phyloP scores from a whole-genome alignment of 176 grass and related monocot genomes.

The Triticum timopheevii region DNA sequence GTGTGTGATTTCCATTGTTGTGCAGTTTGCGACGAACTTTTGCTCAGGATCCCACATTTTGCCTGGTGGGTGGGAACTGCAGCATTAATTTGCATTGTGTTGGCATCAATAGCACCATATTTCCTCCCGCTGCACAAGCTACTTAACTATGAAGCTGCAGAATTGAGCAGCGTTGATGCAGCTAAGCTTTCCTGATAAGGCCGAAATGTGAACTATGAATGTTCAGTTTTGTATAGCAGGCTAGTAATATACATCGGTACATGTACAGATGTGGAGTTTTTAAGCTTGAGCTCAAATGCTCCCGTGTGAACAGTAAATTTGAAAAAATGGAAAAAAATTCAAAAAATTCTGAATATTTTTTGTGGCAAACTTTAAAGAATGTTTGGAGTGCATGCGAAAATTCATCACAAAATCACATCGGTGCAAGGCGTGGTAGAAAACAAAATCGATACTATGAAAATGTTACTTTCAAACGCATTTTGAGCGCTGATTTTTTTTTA shows the following conservation, averaged over 20 bases:
- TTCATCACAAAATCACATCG: no score
- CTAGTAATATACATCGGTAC: neutral
- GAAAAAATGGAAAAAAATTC: no score
- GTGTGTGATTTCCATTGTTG: neutral
- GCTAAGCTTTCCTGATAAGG: conserved; percentile 49
- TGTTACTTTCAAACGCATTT: no score
- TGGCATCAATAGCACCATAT: conserved; percentile 46
- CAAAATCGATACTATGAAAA: no score
- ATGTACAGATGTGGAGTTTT: neutral
- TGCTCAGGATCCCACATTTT: conserved; percentile 67
- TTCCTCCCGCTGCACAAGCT: conserved; percentile 52
- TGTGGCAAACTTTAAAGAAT: no score
- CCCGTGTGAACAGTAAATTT: no score
- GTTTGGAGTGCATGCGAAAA: no score
- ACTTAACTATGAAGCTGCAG: conserved; percentile 23
- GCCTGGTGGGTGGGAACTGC: conserved; percentile 73
- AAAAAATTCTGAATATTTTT: no score
- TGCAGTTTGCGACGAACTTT: conserved; percentile 82
- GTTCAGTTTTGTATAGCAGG: neutral
- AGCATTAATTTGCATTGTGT: conserved; percentile 54
- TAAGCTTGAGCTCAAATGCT: no score
- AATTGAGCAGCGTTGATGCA: neutral
- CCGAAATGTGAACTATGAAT: neutral
- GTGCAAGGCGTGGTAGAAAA: no score
- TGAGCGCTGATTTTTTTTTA: no score